Evolutionary conservation across 352 stramenopile genomes (phyloP).

Genomic region (Globisporangium abappressorium): DNA sequence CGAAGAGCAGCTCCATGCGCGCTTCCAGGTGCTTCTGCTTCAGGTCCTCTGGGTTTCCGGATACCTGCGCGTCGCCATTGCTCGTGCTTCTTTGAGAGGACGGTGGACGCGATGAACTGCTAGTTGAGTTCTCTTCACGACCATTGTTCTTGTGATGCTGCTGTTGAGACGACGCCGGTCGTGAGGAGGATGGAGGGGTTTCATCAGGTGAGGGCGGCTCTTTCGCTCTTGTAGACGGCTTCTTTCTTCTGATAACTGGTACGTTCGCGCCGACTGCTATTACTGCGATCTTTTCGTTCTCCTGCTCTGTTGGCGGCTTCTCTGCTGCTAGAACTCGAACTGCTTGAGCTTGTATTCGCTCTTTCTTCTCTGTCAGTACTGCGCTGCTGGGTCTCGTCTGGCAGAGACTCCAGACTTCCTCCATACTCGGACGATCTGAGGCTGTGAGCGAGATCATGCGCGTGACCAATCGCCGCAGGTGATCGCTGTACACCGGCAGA

Average conservation of each 20-base stretch:
- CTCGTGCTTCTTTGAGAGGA: conserved; percentile 30
- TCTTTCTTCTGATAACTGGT: conserved; percentile 1
- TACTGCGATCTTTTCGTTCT: conserved; percentile 12
- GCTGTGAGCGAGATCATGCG: conserved; percentile 70
- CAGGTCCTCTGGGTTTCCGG: conserved; percentile 24
- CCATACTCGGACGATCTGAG: conserved; percentile 53
- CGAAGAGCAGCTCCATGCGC: conserved; percentile 69
- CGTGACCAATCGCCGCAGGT: conserved; percentile 52
- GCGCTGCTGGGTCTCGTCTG: conserved; percentile 28
- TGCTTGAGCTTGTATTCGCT: conserved; percentile 9
- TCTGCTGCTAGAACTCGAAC: not conserved
- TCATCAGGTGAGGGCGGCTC: conserved; percentile 5
- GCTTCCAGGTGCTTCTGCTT: conserved; percentile 32
- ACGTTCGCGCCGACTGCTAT: not conserved
- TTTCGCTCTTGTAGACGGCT: not conserved
- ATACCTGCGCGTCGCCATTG: conserved; percentile 4
- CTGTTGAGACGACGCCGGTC: conserved; percentile 6
- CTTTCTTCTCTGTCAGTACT: conserved; percentile 13
- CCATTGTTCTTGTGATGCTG: conserved; percentile 2
- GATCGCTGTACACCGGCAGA: conserved; percentile 57
- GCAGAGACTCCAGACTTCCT: conserved; percentile 63
- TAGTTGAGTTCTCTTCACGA: conserved; percentile 15
- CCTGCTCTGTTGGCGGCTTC: not conserved
- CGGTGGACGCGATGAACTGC: conserved; percentile 21
- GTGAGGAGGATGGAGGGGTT: conserved; percentile 2